Evolutionary conservation across 495 filamentous ascomycete genomes (phyloP).

Genomic region (Rhypophila decipiens): DNA sequence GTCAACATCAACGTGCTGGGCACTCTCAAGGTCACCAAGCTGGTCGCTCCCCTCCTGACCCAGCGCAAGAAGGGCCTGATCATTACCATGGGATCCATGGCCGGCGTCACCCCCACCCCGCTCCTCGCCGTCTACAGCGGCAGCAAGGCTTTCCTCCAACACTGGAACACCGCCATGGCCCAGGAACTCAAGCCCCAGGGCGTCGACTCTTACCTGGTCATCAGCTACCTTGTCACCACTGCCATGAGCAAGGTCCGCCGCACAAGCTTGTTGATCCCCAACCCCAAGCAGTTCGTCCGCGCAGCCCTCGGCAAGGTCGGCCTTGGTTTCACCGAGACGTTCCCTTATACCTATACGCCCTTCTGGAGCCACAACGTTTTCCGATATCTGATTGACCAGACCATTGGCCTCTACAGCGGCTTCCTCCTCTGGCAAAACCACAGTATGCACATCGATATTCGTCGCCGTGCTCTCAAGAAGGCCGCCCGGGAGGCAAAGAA

Average conservation of each 20-base stretch:
- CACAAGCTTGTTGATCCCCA: constrained; percentile 69
- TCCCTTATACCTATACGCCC: constrained; percentile 78
- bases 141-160: constrained; percentile 95
- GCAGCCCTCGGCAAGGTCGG: constrained; percentile 77
- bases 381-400: constrained; percentile 74
- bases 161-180: constrained; percentile 85
- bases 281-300: constrained; percentile 73
- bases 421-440: constrained; percentile 61
- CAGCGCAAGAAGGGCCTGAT: constrained; percentile 79
- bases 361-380: constrained; percentile 87
- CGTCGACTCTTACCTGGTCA: constrained; percentile 77
- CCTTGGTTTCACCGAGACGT: constrained; percentile 62
- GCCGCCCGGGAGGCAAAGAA: constrained; percentile 75
- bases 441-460: constrained; percentile 78
- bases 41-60: constrained; percentile 79
- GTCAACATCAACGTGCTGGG: constrained; percentile 89
- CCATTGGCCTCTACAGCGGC: constrained; percentile 59
- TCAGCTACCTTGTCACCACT: constrained; percentile 86
- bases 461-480: constrained; percentile 84
- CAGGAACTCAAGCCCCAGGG: constrained; percentile 73
- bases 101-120: constrained; percentile 82
- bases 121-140: constrained; percentile 95
- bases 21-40: constrained; percentile 78
- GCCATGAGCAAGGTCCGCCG: constrained; percentile 94
- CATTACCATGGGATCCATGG: constrained; percentile 95